A percentile compares a stretch with the other conserved stretches of the same genome.
These are phyloP conservation scores for Agastache rugosa DNA, from an alignment of 257 asterid species.

Conservation along the genomic window DNA sequence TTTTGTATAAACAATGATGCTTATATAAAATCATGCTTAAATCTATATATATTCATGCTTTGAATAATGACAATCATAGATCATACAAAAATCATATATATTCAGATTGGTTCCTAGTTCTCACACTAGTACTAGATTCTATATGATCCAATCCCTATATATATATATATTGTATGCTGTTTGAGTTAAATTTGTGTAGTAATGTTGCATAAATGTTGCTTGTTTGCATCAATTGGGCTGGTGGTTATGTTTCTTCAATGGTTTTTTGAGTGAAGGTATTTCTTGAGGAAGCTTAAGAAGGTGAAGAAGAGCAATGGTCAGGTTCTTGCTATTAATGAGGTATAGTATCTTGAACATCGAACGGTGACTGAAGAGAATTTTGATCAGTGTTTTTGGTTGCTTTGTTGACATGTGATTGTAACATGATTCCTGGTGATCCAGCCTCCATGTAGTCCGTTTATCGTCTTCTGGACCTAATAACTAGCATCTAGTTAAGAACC, in stretches of 20 bases:
- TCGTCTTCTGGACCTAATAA: background rate
- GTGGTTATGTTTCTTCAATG: constrained; percentile 5
- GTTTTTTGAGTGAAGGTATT: constrained; percentile 31
- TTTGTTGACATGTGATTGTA: background rate
- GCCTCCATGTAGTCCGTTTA: background rate
- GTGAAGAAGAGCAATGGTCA: constrained; percentile 51
- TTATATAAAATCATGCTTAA: no score
- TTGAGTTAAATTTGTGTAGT: background rate
- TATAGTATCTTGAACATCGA: constrained; percentile 10
- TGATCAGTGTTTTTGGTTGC: constrained; percentile 1
- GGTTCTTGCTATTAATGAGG: constrained; percentile 69
- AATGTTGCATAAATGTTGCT: background rate
- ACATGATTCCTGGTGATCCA: background rate
- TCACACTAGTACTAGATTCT: no score
- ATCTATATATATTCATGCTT: no score
- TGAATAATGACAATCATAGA: no score
- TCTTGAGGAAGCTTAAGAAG: constrained; percentile 57
- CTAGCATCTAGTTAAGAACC: background rate
- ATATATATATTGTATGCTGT: background rate
- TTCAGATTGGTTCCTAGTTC: no score
- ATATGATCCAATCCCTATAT: background rate
- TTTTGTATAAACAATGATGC: no score
- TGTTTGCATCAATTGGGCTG: background rate
- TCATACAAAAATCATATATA: no score
- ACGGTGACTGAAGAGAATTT: background rate